Conservation (phyloP, 1,284 basidiomycete genomes). For the Leucoagaricus sp. region DNA sequence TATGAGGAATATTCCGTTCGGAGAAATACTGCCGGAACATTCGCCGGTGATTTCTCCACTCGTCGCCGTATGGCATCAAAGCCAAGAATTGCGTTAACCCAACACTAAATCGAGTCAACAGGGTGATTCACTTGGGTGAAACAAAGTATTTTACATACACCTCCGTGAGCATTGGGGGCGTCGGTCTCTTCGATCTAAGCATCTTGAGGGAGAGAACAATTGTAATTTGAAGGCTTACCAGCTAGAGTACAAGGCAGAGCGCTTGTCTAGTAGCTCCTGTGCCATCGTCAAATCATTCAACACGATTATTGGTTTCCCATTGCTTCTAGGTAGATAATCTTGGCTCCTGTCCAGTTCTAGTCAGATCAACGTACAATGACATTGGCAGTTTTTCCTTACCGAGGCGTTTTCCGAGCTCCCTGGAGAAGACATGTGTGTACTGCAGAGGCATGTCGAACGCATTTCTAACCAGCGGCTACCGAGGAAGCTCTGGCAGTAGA, state of each 20-base stretch:
- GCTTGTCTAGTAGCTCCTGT: slow-evolving; percentile 5
- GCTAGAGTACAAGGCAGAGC: slow-evolving; percentile 1
- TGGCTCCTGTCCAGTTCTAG: neutral
- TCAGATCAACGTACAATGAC: too few relatives aligned
- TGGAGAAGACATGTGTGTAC: neutral
- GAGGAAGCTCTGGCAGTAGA: slow-evolving; percentile 10
- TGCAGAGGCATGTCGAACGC: slow-evolving; percentile 3
- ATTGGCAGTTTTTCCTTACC: neutral
- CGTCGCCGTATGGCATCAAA: slow-evolving; percentile 18
- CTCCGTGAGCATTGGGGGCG: neutral
- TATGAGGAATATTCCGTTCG: neutral
- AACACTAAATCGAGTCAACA: neutral
- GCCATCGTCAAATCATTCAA: slow-evolving; percentile 2
- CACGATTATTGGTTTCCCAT: slow-evolving; percentile 12
- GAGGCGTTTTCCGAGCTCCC: neutral
- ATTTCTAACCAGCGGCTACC: slow-evolving; percentile 12
- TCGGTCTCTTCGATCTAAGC: neutral
- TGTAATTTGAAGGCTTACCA: neutral
- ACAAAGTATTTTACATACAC: neutral
- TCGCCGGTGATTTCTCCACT: slow-evolving; percentile 20
- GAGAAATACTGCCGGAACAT: slow-evolving; percentile 21
- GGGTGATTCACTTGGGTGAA: neutral
- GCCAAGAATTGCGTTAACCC: slow-evolving; percentile 1
- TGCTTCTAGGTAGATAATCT: slow-evolving; percentile 10
- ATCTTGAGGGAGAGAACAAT: neutral